Evolutionary conservation across 805 yeast genomes (phyloP), one percentile per base, ranked within the genome.

Genomic region (Yamadazyma kitorensis): DNA sequence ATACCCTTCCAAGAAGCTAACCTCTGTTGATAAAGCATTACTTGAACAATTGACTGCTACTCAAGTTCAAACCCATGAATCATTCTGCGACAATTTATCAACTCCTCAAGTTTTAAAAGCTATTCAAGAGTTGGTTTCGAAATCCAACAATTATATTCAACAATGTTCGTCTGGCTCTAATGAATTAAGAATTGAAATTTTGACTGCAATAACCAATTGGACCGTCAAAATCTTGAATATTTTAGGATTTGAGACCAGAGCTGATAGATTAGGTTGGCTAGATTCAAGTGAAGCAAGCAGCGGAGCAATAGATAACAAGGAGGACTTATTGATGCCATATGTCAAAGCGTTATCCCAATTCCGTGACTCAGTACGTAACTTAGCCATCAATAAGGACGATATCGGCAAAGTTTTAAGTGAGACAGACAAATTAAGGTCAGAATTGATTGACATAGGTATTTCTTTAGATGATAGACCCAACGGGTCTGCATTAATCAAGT

Each of bases 71-170:
- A 86, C 85, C 2, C 85, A 88, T 54, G 68, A 59, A 14, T 84
- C 95, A 1, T 85, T 93, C 64, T 82, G 95, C 61, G 98, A 93
- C 55, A 93, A 87, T 55, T 69, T 93, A 43, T 62, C 89, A 3
- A 83, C 93, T 1, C 93, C 95, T 15, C 70, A 64, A 37, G 96
- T 81, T 0, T 58, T 93, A 37, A 76, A 82, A 44, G 54, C 66
- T 1, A 49, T 93, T 31, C 62, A 74, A 40, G 94, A 84, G 12
- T 62, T 93, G 37, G 81, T 91, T 4, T 76, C 82, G 19, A 72
- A 69, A 37, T 54, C 86, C 6, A 91, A 93, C 57, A 73, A 78
- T 23, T 93, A 91, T 54, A 77, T 89, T 27, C 72, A 64, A 44
- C 25, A 38, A 20, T 55, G 77, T 7, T 52, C 72, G n/a, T 57